phyloP scores from a whole-genome alignment of 768 basidiomycete genomes.

The Cyclocybe aegerita region DNA sequence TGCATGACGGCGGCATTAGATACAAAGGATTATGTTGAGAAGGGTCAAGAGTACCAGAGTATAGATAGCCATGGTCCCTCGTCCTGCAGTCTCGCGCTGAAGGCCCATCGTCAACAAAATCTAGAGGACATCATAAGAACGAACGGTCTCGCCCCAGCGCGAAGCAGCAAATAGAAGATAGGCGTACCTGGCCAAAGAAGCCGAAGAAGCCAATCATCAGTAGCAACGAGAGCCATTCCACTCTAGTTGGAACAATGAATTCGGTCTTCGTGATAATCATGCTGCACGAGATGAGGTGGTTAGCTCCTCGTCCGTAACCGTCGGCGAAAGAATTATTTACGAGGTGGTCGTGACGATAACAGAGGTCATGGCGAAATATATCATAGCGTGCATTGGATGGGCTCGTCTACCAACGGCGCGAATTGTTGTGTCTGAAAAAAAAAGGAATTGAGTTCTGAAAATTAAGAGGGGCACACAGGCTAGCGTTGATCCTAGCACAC shows the following conservation, averaged over 20 bases:
- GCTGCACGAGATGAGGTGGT: constrained; percentile 22
- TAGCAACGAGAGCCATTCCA: constrained; percentile 44
- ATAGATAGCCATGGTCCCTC: constrained; percentile 57
- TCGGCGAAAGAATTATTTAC: constrained; percentile 20
- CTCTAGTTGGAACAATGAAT: constrained; percentile 40
- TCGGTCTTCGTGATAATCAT: constrained; percentile 39
- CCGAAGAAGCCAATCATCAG: constrained; percentile 50
- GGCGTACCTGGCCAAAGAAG: constrained; percentile 48
- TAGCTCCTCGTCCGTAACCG: background rate
- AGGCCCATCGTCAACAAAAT: constrained; percentile 34
- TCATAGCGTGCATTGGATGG: constrained; percentile 67
- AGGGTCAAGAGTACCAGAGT: constrained; percentile 16
- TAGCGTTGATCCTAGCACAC: constrained; percentile 61
- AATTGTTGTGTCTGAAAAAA: constrained; percentile 33
- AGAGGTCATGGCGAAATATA: constrained; percentile 62
- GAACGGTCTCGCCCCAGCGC: constrained; percentile 51
- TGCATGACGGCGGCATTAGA: constrained; percentile 17
- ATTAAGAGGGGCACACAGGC: constrained; percentile 51
- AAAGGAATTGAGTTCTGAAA: background rate
- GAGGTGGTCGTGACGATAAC: constrained; percentile 35
- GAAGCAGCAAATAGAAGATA: constrained; percentile 18
- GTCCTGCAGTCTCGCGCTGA: constrained; percentile 13
- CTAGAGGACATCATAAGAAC: constrained; percentile 52
- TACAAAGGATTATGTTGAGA: background rate
- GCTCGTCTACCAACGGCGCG: constrained; percentile 75